Evolutionary conservation across 2,329 filamentous ascomycete species (phyloP).

Genomic region (Colletotrichum navitas): DNA sequence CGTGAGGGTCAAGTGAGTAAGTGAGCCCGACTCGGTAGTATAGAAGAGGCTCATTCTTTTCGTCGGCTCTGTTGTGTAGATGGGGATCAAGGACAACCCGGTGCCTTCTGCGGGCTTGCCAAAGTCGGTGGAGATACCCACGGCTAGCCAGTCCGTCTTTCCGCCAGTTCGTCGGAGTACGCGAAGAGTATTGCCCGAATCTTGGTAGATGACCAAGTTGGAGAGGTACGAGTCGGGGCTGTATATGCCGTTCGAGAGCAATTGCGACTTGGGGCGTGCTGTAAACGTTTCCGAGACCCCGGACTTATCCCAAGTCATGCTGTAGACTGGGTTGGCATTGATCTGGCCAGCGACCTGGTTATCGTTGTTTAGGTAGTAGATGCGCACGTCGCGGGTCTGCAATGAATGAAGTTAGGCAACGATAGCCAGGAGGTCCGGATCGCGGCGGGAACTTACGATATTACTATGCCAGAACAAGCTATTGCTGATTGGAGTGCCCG

Average conservation of each 20-base stretch:
- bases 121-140: constrained; percentile 23
- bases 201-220: constrained; percentile 39
- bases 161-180: constrained; percentile 32
- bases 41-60: constrained; percentile 37
- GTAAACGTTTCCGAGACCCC: constrained; percentile 31
- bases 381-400: constrained; percentile 33
- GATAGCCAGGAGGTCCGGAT: no score
- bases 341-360: constrained; percentile 37
- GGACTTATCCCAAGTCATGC: constrained; percentile 34
- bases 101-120: constrained; percentile 29
- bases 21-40: constrained; percentile 13
- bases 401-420: background rate
- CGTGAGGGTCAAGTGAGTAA: constrained; percentile 20
- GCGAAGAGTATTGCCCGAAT: constrained; percentile 18
- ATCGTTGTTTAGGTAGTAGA: constrained; percentile 34
- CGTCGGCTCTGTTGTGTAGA: constrained; percentile 16
- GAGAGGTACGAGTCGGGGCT: constrained; percentile 28
- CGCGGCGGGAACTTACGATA: background rate
- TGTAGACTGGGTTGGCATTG: constrained; percentile 21
- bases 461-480: constrained; percentile 39
- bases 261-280: constrained; percentile 17
- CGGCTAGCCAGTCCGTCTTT: constrained; percentile 27
- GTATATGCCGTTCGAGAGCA: constrained; percentile 37
- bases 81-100: constrained; percentile 29
- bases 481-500: constrained; percentile 38